Percentiles rank a stretch among this genome's conserved stretches.
Evolutionary conservation across 495 filamentous ascomycete species (phyloP).

Genomic region (Aspergillus baeticus): DNA sequence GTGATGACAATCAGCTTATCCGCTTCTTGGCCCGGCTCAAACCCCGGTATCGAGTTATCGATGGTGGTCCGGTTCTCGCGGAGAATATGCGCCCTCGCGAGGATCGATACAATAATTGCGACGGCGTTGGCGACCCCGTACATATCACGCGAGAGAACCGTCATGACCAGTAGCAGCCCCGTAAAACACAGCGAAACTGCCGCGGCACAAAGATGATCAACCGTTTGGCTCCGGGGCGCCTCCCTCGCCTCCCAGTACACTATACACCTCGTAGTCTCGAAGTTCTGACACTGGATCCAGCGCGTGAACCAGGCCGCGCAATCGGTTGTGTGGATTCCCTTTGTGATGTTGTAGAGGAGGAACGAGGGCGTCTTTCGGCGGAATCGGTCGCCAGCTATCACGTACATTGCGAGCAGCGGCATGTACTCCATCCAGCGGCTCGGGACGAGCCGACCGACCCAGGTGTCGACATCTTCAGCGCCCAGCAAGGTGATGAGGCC

Average conservation of each 20-base stretch:
- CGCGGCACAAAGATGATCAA: neutral
- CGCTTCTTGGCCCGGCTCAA: too few species aligned
- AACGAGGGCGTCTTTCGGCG: neutral
- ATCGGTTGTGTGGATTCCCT: neutral
- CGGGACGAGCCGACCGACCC: neutral
- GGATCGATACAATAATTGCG: neutral
- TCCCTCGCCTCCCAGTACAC: neutral
- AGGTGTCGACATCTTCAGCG: neutral
- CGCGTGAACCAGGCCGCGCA: neutral
- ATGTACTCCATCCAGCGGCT: neutral
- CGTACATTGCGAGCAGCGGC: neutral
- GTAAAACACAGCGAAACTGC: neutral
- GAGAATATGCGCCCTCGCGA: neutral
- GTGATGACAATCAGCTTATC: neutral
- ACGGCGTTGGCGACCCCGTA: neutral
- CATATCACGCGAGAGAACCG: neutral
- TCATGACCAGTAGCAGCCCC: neutral
- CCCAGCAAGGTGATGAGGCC: neutral
- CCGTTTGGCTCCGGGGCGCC: neutral
- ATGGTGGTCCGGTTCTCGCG: neutral
- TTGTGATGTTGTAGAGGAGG: neutral
- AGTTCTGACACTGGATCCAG: neutral
- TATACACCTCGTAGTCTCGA: neutral
- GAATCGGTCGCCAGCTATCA: neutral
- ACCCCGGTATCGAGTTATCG: too few species aligned